These are phyloP conservation scores for Diaporthe ampelina DNA, from an alignment of 2,329 filamentous ascomycete species.

Conservation along the genomic window DNA sequence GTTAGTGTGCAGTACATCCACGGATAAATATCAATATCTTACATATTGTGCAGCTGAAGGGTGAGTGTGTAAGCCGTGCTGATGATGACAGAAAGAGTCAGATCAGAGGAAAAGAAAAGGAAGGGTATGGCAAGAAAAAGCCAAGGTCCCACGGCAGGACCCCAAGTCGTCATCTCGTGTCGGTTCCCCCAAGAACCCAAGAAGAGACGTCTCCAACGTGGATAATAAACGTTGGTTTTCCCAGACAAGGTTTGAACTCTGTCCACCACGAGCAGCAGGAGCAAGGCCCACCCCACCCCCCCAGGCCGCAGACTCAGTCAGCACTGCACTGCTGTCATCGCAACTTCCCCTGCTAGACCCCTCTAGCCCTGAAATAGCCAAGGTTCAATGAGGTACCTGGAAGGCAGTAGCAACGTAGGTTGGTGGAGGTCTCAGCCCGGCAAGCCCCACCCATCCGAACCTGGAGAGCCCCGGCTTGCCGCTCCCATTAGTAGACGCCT, in stretches of 20 bases:
- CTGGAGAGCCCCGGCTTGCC: conserved; percentile 24
- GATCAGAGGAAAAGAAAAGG: background rate
- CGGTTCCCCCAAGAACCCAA: background rate
- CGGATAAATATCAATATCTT: background rate
- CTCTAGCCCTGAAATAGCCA: background rate
- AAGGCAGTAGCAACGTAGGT: conserved; percentile 19
- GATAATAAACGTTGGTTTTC: background rate
- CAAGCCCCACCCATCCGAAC: conserved; percentile 32
- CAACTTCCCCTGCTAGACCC: conserved; percentile 10
- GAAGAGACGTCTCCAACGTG: background rate
- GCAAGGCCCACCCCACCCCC: background rate
- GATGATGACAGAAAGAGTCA: background rate
- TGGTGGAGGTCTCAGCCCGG: conserved; percentile 32
- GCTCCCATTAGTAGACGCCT: conserved; percentile 34
- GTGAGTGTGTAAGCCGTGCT: conserved; percentile 9
- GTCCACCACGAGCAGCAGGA: background rate
- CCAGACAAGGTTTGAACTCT: conserved; percentile 30
- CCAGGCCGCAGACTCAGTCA: conserved; percentile 22
- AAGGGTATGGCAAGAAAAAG: background rate
- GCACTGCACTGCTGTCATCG: conserved; percentile 25
- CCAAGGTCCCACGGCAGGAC: conserved; percentile 23
- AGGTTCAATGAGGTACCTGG: conserved; percentile 20
- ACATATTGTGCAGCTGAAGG: background rate
- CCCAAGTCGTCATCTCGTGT: conserved; percentile 12
- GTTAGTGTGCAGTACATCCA: background rate